A percentile compares a stretch with the other conserved stretches of the same genome.
Conservation (phyloP, 441 rosid genomes). For the Theobroma grandiflorum region DNA sequence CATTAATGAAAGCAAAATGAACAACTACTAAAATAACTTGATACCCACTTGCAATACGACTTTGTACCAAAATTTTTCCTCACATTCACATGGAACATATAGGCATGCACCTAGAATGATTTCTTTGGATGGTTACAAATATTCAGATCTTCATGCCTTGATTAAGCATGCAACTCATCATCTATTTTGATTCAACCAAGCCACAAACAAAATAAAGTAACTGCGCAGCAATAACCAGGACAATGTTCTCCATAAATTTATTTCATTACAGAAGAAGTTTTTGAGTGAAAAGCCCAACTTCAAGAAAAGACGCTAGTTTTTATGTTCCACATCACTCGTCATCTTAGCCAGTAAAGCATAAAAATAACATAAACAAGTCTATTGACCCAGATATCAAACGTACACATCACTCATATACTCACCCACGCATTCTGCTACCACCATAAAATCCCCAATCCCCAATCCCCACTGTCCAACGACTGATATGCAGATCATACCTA, state of each 20-base stretch:
- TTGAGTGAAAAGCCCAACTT: conserved; percentile 1
- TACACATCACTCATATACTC: conserved; percentile 30
- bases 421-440: conserved; percentile 15
- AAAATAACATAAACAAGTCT: conserved; percentile 2
- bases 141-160: no score
- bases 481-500: conserved; percentile 21
- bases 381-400: conserved; percentile 21
- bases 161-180: no score
- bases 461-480: conserved; percentile 32
- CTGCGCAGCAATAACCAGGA: background rate
- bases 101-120: no score
- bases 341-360: background rate
- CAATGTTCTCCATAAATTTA: background rate
- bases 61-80: no score
- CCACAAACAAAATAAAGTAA: background rate
- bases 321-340: conserved; percentile 19
- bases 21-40: no score
- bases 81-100: no score
- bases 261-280: background rate
- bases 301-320: background rate
- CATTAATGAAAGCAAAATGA: no score
- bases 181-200: no score
- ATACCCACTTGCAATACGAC: no score
- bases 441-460: conserved; percentile 9
- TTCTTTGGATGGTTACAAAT: no score